phyloP scores from a whole-genome alignment of 1,284 basidiomycete genomes.

The Xerocomus nothofagi region DNA sequence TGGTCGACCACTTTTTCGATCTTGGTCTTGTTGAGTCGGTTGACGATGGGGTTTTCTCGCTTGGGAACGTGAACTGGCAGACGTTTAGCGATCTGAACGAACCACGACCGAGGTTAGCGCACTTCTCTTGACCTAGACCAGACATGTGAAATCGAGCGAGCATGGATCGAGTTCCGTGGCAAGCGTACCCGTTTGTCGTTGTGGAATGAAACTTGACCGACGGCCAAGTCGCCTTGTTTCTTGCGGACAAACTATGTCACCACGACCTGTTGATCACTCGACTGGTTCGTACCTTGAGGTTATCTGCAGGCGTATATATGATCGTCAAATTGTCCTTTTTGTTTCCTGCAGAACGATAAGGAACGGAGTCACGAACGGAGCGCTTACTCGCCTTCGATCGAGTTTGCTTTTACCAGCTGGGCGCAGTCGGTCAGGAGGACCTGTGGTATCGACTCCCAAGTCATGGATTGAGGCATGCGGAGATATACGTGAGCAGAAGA shows the following conservation, averaged over 20 bases:
- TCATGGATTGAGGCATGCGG: constrained; percentile 75
- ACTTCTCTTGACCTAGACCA: constrained; percentile 74
- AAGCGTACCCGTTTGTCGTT: constrained; percentile 75
- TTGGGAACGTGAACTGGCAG: constrained; percentile 69
- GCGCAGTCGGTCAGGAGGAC: constrained; percentile 82
- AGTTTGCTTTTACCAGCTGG: constrained; percentile 97
- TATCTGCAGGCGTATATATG: constrained; percentile 91
- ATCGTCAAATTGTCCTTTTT: constrained; percentile 94
- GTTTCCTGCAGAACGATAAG: constrained; percentile 64
- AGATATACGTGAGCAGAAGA: constrained; percentile 95
- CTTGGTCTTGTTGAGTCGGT: constrained; percentile 95
- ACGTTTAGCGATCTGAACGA: constrained; percentile 1
- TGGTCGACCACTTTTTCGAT: constrained; percentile 84
- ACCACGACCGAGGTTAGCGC: constrained; percentile 16
- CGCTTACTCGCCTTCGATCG: constrained; percentile 80
- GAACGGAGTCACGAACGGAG: background rate
- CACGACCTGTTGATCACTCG: background rate
- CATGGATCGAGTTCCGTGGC: background rate
- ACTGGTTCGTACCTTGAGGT: constrained; percentile 69
- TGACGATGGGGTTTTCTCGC: constrained; percentile 89
- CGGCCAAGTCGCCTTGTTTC: constrained; percentile 97
- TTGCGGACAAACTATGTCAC: constrained; percentile 32
- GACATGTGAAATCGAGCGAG: background rate
- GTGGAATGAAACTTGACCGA: constrained; percentile 94
- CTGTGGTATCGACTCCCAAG: constrained; percentile 87